phyloP scores from a whole-genome alignment of 1,139 yeast species.

The Kodamaea plutei region DNA sequence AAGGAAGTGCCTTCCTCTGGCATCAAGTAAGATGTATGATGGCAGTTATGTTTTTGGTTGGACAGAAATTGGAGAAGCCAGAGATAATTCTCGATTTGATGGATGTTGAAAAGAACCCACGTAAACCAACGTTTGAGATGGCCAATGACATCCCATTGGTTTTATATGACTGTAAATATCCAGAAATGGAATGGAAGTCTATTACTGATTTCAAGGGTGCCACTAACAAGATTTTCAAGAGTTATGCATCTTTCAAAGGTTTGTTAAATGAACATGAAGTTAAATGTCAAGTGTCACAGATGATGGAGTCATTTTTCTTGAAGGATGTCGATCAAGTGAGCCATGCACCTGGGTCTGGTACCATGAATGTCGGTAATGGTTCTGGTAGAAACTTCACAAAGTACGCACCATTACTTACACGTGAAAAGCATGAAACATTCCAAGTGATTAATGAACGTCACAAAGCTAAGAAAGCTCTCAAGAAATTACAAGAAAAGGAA shows the following conservation, averaged over 20 bases:
- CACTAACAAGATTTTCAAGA: slow-evolving; percentile 18
- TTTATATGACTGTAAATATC: slow-evolving; percentile 80
- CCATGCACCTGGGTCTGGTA: slow-evolving; percentile 23
- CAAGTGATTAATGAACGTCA: slow-evolving; percentile 68
- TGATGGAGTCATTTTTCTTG: slow-evolving; percentile 25
- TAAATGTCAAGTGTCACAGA: slow-evolving; percentile 30
- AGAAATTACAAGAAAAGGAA: slow-evolving; percentile 2
- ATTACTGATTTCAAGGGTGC: slow-evolving; percentile 14
- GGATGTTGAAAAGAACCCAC: slow-evolving; percentile 54
- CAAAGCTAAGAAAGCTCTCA: slow-evolving; percentile 36
- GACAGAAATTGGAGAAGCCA: slow-evolving; percentile 69
- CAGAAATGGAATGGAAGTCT: slow-evolving; percentile 62
- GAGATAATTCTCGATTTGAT: slow-evolving; percentile 54
- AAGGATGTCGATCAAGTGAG: slow-evolving; percentile 18
- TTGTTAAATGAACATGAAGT: slow-evolving; percentile 32
- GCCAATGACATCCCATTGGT: slow-evolving; percentile 91
- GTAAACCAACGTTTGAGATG: slow-evolving; percentile 81
- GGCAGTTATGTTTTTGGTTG: slow-evolving; percentile 74
- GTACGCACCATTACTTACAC: slow-evolving; percentile 55
- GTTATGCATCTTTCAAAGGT: slow-evolving; percentile 29
- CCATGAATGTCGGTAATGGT: slow-evolving; percentile 69
- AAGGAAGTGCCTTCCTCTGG: slow-evolving; percentile 94
- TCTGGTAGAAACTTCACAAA: slow-evolving; percentile 51
- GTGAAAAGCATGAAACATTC: slow-evolving; percentile 59
- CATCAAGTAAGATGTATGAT: slow-evolving; percentile 97